A percentile compares a stretch with the other conserved stretches of the same genome.
Conservation (phyloP, 306 rosid species). For the Fragaria vesca region DNA sequence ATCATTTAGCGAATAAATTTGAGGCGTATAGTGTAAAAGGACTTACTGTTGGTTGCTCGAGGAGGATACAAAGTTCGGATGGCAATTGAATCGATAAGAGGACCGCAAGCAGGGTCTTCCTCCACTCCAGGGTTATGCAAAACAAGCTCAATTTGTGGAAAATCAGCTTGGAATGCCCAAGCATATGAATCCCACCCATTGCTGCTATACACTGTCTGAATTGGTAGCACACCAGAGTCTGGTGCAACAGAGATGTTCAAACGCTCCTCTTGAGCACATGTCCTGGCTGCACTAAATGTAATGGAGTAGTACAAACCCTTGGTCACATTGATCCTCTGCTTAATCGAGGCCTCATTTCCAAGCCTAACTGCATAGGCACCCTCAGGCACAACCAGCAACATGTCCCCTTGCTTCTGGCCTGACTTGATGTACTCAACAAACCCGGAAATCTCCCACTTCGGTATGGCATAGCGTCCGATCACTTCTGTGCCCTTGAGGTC, state of each 20-base stretch:
- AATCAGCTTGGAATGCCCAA: conserved; percentile 71
- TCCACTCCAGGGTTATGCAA: conserved; percentile 92
- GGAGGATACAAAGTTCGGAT: conserved; percentile 73
- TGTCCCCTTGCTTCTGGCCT: conserved; percentile 96
- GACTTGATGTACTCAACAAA: conserved; percentile 90
- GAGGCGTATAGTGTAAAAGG: not conserved
- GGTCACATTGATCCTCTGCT: conserved; percentile 56
- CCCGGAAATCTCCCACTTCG: conserved; percentile 81
- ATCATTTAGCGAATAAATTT: not conserved
- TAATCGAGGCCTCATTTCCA: conserved; percentile 87
- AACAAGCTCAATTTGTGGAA: conserved; percentile 40
- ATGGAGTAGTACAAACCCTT: conserved; percentile 75
- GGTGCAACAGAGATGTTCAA: conserved; percentile 79
- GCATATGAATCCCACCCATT: conserved; percentile 90
- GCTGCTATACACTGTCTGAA: conserved; percentile 86
- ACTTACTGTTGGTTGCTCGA: conserved; percentile 59
- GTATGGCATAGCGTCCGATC: conserved; percentile 51
- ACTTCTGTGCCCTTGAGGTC: conserved; percentile 76
- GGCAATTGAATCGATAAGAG: conserved; percentile 80
- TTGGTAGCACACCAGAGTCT: conserved; percentile 75
- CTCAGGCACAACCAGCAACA: conserved; percentile 91
- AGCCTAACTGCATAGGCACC: conserved; percentile 89
- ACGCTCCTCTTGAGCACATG: conserved; percentile 89
- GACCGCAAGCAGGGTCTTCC: conserved; percentile 97
- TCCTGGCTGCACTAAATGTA: conserved; percentile 86